These are phyloP conservation scores for Pyrenophora tritici-repentis DNA, from an alignment of 2,329 filamentous ascomycete species.

Conservation along the genomic window DNA sequence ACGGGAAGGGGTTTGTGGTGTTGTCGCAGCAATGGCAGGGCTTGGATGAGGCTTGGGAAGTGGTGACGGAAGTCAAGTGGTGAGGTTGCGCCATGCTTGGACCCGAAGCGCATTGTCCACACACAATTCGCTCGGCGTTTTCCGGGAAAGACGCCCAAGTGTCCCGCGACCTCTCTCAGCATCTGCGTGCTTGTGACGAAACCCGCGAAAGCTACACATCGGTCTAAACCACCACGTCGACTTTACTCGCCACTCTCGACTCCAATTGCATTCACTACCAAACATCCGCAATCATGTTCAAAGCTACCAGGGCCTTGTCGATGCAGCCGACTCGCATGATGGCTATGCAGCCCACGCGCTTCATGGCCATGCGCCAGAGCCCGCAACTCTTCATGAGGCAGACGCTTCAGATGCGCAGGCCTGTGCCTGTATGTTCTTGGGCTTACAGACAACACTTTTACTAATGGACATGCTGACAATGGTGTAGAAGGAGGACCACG, in stretches of 20 bases:
- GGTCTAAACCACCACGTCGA: constrained; percentile 23
- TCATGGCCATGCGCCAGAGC: constrained; percentile 46
- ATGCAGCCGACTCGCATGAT: constrained; percentile 50
- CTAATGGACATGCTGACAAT: constrained; percentile 46
- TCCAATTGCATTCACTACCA: constrained; percentile 24
- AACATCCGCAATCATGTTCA: constrained; percentile 35
- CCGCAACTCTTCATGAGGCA: constrained; percentile 46
- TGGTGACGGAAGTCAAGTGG: constrained; percentile 39
- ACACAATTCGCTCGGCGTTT: constrained; percentile 42
- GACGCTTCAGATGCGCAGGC: constrained; percentile 59
- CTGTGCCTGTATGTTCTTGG: constrained; percentile 69
- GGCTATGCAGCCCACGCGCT: constrained; percentile 50
- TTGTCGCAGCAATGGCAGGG: constrained; percentile 36
- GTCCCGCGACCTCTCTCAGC: constrained; percentile 27
- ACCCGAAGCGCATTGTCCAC: constrained; percentile 41
- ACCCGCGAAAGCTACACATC: constrained; percentile 32
- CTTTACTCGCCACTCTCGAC: constrained; percentile 24
- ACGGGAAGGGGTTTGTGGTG: constrained; percentile 19
- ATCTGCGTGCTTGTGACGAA: constrained; percentile 35
- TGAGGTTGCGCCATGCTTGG: constrained; percentile 40
- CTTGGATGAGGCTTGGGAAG: constrained; percentile 25
- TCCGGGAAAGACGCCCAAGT: constrained; percentile 25
- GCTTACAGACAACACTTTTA: neutral
- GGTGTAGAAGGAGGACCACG: constrained; percentile 65
- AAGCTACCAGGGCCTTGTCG: constrained; percentile 46